phyloP scores from a whole-genome alignment of 148 eudicot species.

The Hydrangea macrophylla region DNA sequence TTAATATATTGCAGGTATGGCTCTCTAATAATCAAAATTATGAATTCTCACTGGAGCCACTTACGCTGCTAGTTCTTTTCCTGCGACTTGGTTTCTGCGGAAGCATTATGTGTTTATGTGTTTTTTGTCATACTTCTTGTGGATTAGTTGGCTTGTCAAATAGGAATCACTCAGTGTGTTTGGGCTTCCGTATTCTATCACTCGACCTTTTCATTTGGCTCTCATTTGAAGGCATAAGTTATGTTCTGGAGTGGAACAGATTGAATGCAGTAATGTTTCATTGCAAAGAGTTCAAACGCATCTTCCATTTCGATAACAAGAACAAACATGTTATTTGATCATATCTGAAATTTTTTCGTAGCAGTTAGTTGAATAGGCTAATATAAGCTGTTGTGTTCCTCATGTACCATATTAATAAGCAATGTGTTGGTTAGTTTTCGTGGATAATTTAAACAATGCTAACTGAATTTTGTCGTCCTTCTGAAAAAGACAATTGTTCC shows the following conservation, averaged over 20 bases:
- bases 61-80: neutral
- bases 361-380: too few relatives aligned
- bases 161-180: neutral
- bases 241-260: neutral
- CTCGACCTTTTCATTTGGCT: neutral
- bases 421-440: too few relatives aligned
- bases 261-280: neutral
- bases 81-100: neutral
- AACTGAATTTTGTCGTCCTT: too few relatives aligned
- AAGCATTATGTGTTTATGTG: neutral
- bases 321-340: too few relatives aligned
- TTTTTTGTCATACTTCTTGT: neutral
- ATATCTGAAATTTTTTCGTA: too few relatives aligned
- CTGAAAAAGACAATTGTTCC: too few relatives aligned
- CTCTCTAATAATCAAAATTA: neutral
- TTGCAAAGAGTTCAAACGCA: neutral
- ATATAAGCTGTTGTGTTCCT: too few relatives aligned
- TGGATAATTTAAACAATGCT: too few relatives aligned
- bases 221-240: neutral
- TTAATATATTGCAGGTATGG: slow-evolving; percentile 90
- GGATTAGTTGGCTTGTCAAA: neutral
- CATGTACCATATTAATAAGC: too few relatives aligned
- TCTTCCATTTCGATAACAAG: neutral
- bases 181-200: neutral
- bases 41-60: neutral